Evolutionary conservation across 345 rosid species (phyloP).

Genomic region (Boechera stricta): DNA sequence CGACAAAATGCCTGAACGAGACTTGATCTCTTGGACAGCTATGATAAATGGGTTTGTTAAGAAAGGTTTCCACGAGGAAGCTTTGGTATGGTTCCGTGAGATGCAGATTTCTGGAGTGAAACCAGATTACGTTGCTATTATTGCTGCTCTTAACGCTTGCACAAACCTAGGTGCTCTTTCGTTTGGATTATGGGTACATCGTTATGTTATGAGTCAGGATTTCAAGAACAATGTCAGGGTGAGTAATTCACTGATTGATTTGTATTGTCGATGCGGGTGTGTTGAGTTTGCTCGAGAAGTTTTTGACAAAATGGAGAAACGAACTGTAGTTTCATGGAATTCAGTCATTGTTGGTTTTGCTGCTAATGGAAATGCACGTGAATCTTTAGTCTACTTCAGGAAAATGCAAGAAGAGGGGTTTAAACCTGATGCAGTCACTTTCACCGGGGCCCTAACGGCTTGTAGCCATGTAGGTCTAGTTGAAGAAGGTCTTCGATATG

Average conservation of each 20-base stretch:
- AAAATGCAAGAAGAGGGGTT: constrained; percentile 64
- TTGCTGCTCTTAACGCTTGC: constrained; percentile 69
- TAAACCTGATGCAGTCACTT: constrained; percentile 71
- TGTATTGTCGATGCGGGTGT: constrained; percentile 80
- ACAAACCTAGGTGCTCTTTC: constrained; percentile 64
- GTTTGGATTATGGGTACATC: constrained; percentile 63
- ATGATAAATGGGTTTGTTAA: constrained; percentile 72
- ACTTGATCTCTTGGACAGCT: constrained; percentile 75
- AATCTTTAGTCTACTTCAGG: constrained; percentile 60
- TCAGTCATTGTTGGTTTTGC: constrained; percentile 70
- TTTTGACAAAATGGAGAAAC: constrained; percentile 60
- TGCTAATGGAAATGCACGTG: constrained; percentile 59
- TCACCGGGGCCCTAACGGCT: constrained; percentile 73
- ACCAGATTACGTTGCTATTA: constrained; percentile 65
- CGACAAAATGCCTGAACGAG: constrained; percentile 63
- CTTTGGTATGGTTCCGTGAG: constrained; percentile 63
- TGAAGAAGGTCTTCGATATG: constrained; percentile 61
- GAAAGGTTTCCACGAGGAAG: constrained; percentile 57
- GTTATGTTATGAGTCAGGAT: constrained; percentile 52
- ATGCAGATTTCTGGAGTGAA: constrained; percentile 62
- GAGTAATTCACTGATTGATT: constrained; percentile 67
- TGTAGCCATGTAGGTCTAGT: constrained; percentile 78
- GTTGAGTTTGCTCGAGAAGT: constrained; percentile 66
- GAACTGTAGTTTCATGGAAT: constrained; percentile 82
- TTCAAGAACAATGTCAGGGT: constrained; percentile 56